Base-by-base conservation (phyloP, 805 yeast species). In the Candida sanyiensis region DNA sequence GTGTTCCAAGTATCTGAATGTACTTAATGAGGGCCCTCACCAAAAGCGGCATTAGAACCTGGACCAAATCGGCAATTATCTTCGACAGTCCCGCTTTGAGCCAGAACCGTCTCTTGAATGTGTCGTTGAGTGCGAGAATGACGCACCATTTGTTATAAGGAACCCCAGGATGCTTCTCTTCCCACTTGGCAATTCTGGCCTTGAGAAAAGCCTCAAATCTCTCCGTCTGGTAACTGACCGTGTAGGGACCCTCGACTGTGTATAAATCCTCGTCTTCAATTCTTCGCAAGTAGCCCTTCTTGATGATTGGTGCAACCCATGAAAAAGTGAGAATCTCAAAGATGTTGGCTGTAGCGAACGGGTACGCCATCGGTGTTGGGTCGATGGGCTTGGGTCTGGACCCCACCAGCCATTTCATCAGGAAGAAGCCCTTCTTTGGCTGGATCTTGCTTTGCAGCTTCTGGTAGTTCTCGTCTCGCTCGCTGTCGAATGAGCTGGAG, bases 21-120 rank as follows among this genome's bases (percentile, higher is more conserved):
- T 74, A 83, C 30, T 65, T 66, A 44, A 86, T 82, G 42, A 87
- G 63, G 26, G 72, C 67, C 55, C 77, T 74, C 4, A 85, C 75
- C 9, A 85, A 56, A 47, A 86, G 63, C 1, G 95, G 89, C 26
- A 79, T 75, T 22, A 78, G 61, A 2, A 83, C 76, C 38, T 57
- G 62, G 6, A 56, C 42, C 5, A 49, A 27, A 48, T 67, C 70
- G 24, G 58, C 47, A 13, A 55, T 10, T 19, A 54, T 44, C 37
- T 63, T 61, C 22, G 51, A 32, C 10, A 48, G 22, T 27, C 62
- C 65, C 6, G 54, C 57, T n/a, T 44, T 33, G 2, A 37, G 18
- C 69, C 68, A 64, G 49, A 57, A 61, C 28, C 54, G 49, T 32
- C 33, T 43, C 27, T 34, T 42, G 39, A 64, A 63, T 5, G 69